Evolutionary conservation across 257 asterid species (phyloP), one percentile per base, ranked within the genome.

Genomic region (Ballota nigra): DNA sequence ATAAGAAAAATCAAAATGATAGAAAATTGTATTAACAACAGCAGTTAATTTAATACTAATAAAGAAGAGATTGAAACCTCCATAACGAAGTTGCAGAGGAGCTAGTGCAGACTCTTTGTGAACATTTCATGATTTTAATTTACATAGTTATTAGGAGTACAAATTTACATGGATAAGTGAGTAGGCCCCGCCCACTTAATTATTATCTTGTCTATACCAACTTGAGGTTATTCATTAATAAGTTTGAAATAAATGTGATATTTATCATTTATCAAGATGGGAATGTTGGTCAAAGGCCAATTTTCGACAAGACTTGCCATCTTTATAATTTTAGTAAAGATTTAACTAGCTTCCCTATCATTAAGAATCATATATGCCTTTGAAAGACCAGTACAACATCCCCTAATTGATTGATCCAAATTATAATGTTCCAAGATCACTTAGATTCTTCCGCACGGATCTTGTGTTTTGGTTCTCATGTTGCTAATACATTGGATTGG

Each of bases 51-150:
- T n/a, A n/a, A n/a, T n/a, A n/a, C n/a, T n/a, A n/a, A n/a, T n/a
- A n/a, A n/a, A n/a, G n/a, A n/a, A 47, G 23, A 13, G 4, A 18
- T 11, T 15, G 33, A 40, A 36, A 79, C 83, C 83, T 79, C 78
- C 59, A 66, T 79, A 3, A 43, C 2, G 52, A 43, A 43, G 16
- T 23, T 24, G 62, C 19, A 58, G 65, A 16, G 41, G 65, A 5
- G 38, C 15, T 10, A 43, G 18, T 15, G 18, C 38, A 33, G 8
- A 33, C 9, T 33, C 7, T 43, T 41, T 45, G 53, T 15, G 55
- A 16, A 16, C 2, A 2, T 16, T 47, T 5, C 18, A 16, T 47
- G 23, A n/a, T 47, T 6, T 47, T n/a, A n/a, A 47, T n/a, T 0
- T 33, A 45, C 3, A 19, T 13, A 31, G 6, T 28, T 8, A 13